A percentile compares a stretch with the other conserved stretches of the same genome.
Conservation (phyloP, 805 yeast species). For the Starmerella kuoi region DNA sequence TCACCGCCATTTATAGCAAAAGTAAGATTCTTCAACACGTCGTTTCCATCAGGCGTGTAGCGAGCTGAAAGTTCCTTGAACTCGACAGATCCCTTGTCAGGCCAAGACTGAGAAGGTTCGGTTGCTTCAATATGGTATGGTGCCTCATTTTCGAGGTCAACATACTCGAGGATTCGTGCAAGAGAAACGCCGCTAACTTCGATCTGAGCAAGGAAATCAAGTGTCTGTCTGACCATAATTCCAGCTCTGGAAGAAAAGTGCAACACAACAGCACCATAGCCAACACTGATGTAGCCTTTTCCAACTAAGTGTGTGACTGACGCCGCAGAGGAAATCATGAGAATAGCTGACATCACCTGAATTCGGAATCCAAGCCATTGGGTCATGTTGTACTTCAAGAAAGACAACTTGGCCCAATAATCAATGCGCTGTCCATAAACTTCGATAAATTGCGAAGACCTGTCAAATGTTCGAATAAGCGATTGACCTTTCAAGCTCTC, state of each 20-base stretch:
- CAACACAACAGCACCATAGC: slow-evolving; percentile 79
- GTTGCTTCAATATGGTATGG: slow-evolving; percentile 51
- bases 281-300: slow-evolving; percentile 57
- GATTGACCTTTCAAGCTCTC: slow-evolving; percentile 68
- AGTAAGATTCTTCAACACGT: slow-evolving; percentile 57
- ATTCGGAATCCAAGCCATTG: slow-evolving; percentile 89
- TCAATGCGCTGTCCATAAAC: slow-evolving; percentile 22
- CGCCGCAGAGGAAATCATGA: slow-evolving; percentile 68
- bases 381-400: slow-evolving; percentile 69
- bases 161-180: slow-evolving; percentile 72
- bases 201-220: slow-evolving; percentile 83
- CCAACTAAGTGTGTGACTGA: slow-evolving; percentile 52
- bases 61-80: slow-evolving; percentile 66
- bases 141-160: slow-evolving; percentile 69
- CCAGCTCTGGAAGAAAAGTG: slow-evolving; percentile 79
- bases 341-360: slow-evolving; percentile 70
- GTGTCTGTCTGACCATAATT: slow-evolving; percentile 78
- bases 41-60: slow-evolving; percentile 66
- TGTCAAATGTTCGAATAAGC: slow-evolving; percentile 63
- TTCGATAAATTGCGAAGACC: slow-evolving; percentile 46
- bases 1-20: slow-evolving; percentile 57
- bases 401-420: slow-evolving; percentile 33
- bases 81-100: slow-evolving; percentile 50
- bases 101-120: slow-evolving; percentile 67
- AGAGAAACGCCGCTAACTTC: slow-evolving; percentile 88